Base-by-base conservation (phyloP, 2,329 filamentous ascomycete species). In the Ophiostoma sp. region DNA sequence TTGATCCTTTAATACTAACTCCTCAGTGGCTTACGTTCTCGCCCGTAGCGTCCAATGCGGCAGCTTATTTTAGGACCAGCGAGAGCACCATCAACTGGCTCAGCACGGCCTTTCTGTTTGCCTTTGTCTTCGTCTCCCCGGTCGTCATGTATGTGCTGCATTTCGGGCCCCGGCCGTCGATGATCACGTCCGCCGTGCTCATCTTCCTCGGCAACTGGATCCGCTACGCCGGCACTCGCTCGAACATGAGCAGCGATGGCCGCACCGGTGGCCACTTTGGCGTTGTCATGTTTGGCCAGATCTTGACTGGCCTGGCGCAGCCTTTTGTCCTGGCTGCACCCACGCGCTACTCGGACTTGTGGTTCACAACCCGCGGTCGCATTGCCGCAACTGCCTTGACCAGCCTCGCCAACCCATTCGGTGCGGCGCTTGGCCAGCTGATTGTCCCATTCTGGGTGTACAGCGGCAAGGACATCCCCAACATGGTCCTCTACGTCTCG, bases 301-400 rank as follows among this genome's bases (percentile, higher is more conserved):
- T 98, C 76, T 77, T 99, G 70, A 92, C 91, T 66, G 95, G 94
- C 0, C 83, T 97, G 52, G 88, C 92, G 0, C 95, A 99, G 76
- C 93, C 95, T 0, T 98, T 98, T 77, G 92, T 96, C 12, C 85
- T 98, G 9, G 88, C 90, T 6, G 92, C 94, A 0, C 94, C 95
- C 0, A 94, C 95, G 0, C 84, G 92, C 71, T 99, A 96, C 78
- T 95, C 91, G 67, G 93, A 97, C 76, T 81, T 97, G 70, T 98
- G 95, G 95, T 98, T 98, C 79, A 93, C 92, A 1, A 88, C 90
- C 74, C 81, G 83, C 11, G 94, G 93, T 7, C 87, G 95, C 67
- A 91, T 97, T 12, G 89, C 90, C 67, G 94, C 94, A 18, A 98
- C 94, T 0, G 95, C 94, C 0, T 75, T 97, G 47, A 89, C 89